Conservation (phyloP, 352 stramenopile species). For the Phytophthora tubulina region DNA sequence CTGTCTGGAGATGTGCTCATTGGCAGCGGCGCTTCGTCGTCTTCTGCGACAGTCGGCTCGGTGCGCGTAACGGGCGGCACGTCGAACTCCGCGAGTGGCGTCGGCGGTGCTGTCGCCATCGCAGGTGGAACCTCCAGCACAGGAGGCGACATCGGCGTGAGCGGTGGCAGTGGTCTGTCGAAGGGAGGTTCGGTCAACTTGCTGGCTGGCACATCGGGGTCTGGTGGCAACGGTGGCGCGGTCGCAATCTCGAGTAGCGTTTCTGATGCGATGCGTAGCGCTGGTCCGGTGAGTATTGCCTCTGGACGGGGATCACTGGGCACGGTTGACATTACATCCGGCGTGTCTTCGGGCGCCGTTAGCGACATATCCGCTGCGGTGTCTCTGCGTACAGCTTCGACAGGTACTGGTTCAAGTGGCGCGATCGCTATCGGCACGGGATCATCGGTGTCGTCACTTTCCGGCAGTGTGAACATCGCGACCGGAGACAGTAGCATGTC, state of each 20-base stretch:
- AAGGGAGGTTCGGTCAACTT: slow-evolving; percentile 44
- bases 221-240: background rate
- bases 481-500: background rate
- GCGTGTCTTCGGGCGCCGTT: too few relatives aligned
- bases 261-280: too few relatives aligned
- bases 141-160: slow-evolving; percentile 25
- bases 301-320: too few relatives aligned
- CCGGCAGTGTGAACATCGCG: too few relatives aligned
- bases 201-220: slow-evolving; percentile 3
- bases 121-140: slow-evolving; percentile 27
- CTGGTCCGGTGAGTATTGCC: too few relatives aligned
- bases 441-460: too few relatives aligned
- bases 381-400: too few relatives aligned
- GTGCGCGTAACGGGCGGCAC: slow-evolving; percentile 22
- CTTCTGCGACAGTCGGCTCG: slow-evolving; percentile 20
- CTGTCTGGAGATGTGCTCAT: slow-evolving; percentile 26
- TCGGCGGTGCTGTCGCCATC: slow-evolving; percentile 22
- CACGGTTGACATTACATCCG: too few relatives aligned
- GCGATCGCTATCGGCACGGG: too few relatives aligned
- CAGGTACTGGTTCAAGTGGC: too few relatives aligned
- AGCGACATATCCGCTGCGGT: too few relatives aligned
- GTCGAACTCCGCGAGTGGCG: slow-evolving; percentile 19
- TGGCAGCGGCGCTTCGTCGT: slow-evolving; percentile 24
- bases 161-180: slow-evolving; percentile 31
- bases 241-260: background rate